These are phyloP conservation scores for Paramecium primaurelia DNA, from an alignment of 73 alveolate genomes.

Conservation along the genomic window DNA sequence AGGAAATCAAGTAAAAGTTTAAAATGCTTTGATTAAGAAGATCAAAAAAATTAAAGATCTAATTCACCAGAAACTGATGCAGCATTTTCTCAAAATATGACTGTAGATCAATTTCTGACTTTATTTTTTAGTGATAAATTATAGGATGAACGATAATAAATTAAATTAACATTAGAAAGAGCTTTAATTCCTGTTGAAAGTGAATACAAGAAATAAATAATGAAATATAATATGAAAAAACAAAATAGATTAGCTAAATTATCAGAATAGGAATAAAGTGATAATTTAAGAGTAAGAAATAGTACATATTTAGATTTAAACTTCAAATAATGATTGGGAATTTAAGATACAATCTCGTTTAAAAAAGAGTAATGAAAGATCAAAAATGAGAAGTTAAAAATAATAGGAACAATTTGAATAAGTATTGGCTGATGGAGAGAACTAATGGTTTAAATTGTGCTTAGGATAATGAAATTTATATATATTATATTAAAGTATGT, in stretches of 20 bases:
- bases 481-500: not conserved
- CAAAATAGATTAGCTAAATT: not conserved
- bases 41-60: not conserved
- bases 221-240: not conserved
- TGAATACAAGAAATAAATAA: not conserved
- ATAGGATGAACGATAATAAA: constrained; percentile 3
- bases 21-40: constrained; percentile 40
- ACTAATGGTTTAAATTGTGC: constrained; percentile 20
- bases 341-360: not conserved
- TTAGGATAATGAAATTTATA: constrained; percentile 3
- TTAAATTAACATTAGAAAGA: not conserved
- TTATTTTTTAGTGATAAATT: not conserved
- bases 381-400: not conserved
- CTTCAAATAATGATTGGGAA: constrained; percentile 39
- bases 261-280: not conserved
- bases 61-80: constrained; percentile 23
- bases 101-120: not conserved
- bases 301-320: not conserved
- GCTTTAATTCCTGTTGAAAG: not conserved
- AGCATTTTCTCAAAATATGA: not conserved
- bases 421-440: constrained; percentile 28
- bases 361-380: not conserved
- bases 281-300: not conserved
- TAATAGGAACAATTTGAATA: not conserved
- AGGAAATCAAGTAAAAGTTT: constrained; percentile 12